Conservation (phyloP, 176 grass and related monocot species). For the Bolboschoenus planiculmis region DNA sequence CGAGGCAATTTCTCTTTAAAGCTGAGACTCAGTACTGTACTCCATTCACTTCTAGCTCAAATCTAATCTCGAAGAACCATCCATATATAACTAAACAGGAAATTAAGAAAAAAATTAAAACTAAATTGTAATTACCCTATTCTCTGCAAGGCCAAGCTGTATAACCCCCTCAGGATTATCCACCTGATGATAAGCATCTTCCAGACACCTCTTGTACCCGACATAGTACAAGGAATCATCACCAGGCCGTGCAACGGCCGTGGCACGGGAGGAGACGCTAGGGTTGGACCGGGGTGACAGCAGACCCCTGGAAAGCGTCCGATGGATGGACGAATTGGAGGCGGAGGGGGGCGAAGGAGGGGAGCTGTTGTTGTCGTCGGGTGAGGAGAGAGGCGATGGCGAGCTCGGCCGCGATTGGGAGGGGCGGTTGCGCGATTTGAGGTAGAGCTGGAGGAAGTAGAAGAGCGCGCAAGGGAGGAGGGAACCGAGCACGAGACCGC, state of each 20-base stretch:
- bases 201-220: conserved; percentile 49
- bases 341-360: background rate
- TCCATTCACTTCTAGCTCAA: background rate
- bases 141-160: conserved; percentile 88
- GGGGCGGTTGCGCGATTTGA: conserved; percentile 67
- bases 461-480: conserved; percentile 97
- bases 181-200: conserved; percentile 40
- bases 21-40: background rate
- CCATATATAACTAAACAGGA: background rate
- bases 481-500: conserved; percentile 85
- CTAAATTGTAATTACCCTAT: conserved; percentile 33
- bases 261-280: conserved; percentile 46
- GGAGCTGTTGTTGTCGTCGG: background rate
- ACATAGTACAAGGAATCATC: conserved; percentile 75
- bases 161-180: conserved; percentile 62
- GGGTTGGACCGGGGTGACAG: conserved; percentile 49
- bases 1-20: background rate
- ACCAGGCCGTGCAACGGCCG: conserved; percentile 21
- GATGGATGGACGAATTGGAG: conserved; percentile 28
- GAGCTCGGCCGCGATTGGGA: conserved; percentile 6
- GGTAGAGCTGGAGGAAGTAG: conserved; percentile 97
- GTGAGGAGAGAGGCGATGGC: background rate
- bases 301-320: conserved; percentile 51
- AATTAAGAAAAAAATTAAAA: background rate
- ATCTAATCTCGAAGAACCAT: background rate